Evolutionary conservation across 1,139 yeast genomes (phyloP).

Genomic region (Ogataea hybrid): DNA sequence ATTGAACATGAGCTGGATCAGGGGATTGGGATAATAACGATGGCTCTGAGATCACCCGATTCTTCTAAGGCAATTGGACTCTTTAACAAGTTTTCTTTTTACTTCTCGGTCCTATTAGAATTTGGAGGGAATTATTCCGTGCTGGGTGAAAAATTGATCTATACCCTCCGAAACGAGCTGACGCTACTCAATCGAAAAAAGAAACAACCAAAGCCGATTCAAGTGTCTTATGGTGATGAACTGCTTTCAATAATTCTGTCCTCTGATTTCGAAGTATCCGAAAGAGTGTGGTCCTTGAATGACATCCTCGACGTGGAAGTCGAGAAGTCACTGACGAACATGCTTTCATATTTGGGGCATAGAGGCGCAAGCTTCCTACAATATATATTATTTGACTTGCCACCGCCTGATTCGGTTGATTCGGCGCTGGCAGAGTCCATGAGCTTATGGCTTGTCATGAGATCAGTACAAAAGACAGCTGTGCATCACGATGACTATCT

Average conservation of each 20-base stretch:
- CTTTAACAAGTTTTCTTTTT: neutral
- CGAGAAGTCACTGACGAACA: constrained; percentile 15
- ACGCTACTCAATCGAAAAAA: neutral
- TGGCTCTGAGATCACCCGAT: constrained; percentile 30
- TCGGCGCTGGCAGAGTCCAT: constrained; percentile 12
- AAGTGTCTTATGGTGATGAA: constrained; percentile 9
- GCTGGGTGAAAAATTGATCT: constrained; percentile 10
- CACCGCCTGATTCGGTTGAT: constrained; percentile 3
- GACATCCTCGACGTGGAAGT: constrained; percentile 20
- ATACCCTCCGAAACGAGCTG: constrained; percentile 15
- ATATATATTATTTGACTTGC: neutral
- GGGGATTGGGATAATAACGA: constrained; percentile 21
- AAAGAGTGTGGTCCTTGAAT: constrained; percentile 19
- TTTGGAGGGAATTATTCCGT: constrained; percentile 17
- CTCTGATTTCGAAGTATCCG: constrained; percentile 8
- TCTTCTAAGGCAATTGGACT: constrained; percentile 21
- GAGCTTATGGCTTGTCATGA: constrained; percentile 7
- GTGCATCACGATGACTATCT: no score
- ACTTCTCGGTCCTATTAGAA: constrained; percentile 12
- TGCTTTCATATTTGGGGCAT: constrained; percentile 5
- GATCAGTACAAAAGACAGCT: no score
- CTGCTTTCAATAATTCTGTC: constrained; percentile 9
- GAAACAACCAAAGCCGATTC: constrained; percentile 2
- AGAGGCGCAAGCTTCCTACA: neutral
- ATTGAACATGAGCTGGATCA: constrained; percentile 16